These are phyloP conservation scores for Taiozyma sp. DNA, from an alignment of 1,139 yeast genomes.

Conservation along the genomic window DNA sequence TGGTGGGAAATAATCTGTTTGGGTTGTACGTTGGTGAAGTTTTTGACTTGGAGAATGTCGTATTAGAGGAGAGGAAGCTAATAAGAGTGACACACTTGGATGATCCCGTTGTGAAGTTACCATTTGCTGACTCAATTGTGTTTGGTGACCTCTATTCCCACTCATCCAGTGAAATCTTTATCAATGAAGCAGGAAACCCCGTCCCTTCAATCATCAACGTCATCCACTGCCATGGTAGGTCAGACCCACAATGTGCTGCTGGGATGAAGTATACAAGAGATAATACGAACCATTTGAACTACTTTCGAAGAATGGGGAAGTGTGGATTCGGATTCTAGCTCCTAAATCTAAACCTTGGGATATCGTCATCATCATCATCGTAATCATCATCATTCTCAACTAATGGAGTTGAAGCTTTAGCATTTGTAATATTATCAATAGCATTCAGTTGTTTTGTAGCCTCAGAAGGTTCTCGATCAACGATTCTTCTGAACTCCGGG, in stretches of 20 bases:
- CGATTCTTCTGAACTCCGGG: conserved; percentile 13
- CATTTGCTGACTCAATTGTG: conserved; percentile 25
- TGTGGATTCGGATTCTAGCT: conserved; percentile 35
- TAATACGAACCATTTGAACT: conserved; percentile 38
- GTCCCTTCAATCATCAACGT: conserved; percentile 31
- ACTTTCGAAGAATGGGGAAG: conserved; percentile 42
- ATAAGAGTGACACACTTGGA: conserved; percentile 40
- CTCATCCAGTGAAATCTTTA: conserved; percentile 41
- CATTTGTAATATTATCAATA: background rate
- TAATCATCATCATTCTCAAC: conserved; percentile 10
- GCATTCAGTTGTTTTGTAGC: background rate
- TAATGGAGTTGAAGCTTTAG: background rate
- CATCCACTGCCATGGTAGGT: conserved; percentile 33
- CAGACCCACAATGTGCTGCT: conserved; percentile 25
- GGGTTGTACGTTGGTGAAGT: conserved; percentile 34
- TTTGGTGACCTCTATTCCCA: conserved; percentile 31
- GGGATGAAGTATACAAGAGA: conserved; percentile 28
- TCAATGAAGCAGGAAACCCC: conserved; percentile 34
- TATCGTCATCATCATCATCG: conserved; percentile 29
- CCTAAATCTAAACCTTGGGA: conserved; percentile 33
- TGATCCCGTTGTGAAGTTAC: conserved; percentile 42
- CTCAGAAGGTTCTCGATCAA: background rate
- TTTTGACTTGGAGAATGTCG: conserved; percentile 7
- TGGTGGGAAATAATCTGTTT: conserved; percentile 39
- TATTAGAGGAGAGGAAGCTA: conserved; percentile 25